These are phyloP conservation scores for Ogataea paraovalis DNA, from an alignment of 805 yeast species.

Conservation along the genomic window DNA sequence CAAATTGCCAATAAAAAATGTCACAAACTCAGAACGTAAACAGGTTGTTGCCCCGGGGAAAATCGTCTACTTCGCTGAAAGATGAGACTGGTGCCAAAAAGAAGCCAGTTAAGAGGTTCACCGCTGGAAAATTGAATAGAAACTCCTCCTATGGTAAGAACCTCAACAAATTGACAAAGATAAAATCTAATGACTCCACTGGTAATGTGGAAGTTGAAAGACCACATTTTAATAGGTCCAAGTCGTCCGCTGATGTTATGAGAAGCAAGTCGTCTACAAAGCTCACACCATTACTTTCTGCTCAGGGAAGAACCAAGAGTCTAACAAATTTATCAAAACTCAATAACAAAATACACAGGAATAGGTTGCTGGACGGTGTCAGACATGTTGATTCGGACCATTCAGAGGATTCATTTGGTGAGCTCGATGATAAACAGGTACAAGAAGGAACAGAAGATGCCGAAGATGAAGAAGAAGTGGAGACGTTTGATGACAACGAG, in stretches of 20 bases:
- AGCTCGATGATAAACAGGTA: conserved; percentile 7
- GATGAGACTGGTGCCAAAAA: conserved; percentile 23
- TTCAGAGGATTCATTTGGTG: conserved; percentile 14
- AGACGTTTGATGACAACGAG: conserved; percentile 37
- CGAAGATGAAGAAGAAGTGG: conserved; percentile 37
- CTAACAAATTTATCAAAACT: conserved; percentile 25
- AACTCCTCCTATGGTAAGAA: conserved; percentile 34
- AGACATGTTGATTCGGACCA: conserved; percentile 24
- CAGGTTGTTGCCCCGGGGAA: conserved; percentile 20
- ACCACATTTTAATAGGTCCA: conserved; percentile 22
- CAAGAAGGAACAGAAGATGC: conserved; percentile 10
- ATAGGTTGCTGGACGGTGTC: conserved; percentile 22
- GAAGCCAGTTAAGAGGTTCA: conserved; percentile 29
- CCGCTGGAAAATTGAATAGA: conserved; percentile 32
- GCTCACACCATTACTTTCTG: conserved; percentile 6
- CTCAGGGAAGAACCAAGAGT: conserved; percentile 21
- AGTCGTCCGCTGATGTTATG: conserved; percentile 25
- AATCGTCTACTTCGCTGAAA: conserved; percentile 25
- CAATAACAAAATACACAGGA: conserved; percentile 16
- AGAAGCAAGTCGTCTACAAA: conserved; percentile 17
- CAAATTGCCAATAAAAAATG: conserved; percentile 3
- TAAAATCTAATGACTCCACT: conserved; percentile 27
- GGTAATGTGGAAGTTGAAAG: conserved; percentile 15
- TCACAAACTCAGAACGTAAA: conserved; percentile 9
- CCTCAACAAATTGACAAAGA: conserved; percentile 30